A percentile compares a stretch with the other conserved stretches of the same genome.
Conservation (phyloP, 2,329 filamentous ascomycete species). For the Sporothrix pseudoabietina region DNA sequence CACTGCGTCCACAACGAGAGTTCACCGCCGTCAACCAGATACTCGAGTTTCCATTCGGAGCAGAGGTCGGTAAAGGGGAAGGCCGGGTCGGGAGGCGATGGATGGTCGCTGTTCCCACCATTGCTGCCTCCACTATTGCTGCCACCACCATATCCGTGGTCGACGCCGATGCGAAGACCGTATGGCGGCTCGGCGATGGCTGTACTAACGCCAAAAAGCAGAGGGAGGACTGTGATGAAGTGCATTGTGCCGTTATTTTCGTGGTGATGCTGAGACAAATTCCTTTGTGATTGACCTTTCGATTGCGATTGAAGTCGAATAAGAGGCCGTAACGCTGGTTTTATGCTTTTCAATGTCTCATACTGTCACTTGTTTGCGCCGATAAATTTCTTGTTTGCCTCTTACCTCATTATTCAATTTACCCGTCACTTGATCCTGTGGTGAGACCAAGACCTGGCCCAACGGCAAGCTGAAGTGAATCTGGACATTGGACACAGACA, state of each 20-base stretch:
- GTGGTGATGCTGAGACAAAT: neutral
- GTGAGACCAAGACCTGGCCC: neutral
- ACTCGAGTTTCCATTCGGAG: constrained; percentile 23
- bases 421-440: neutral
- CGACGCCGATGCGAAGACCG: neutral
- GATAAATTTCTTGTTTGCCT: neutral
- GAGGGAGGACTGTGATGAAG: neutral
- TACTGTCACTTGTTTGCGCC: neutral
- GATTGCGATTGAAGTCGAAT: neutral
- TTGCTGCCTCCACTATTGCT: neutral
- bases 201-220: neutral
- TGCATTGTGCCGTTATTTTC: neutral
- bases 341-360: neutral
- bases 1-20: neutral
- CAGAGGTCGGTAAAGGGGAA: constrained; percentile 28
- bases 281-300: neutral
- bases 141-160: neutral
- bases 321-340: neutral
- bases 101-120: neutral
- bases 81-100: constrained; percentile 21
- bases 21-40: neutral
- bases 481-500: neutral
- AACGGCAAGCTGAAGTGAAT: neutral
- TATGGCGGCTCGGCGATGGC: neutral
- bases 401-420: neutral